Evolutionary conservation across 352 stramenopile genomes (phyloP).

Genomic region (Elongisporangium anandrum): DNA sequence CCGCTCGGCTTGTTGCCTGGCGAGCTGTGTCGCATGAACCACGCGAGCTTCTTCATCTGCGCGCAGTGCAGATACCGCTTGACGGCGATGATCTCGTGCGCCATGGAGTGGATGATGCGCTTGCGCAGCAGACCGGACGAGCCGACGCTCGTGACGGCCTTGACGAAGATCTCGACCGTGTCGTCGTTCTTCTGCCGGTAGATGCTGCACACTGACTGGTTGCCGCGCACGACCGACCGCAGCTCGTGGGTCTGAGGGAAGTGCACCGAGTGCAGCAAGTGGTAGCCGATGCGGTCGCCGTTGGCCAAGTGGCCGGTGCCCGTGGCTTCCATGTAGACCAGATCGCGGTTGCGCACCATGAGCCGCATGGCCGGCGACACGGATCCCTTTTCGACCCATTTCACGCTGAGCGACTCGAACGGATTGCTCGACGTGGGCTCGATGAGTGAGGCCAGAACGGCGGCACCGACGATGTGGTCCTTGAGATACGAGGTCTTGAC

Average conservation of each 20-base stretch:
- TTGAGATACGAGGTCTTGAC: conserved; percentile 25
- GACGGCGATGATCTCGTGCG: conserved; percentile 18
- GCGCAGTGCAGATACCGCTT: conserved; percentile 23
- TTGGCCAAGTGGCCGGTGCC: conserved; percentile 23
- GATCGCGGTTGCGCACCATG: conserved; percentile 43
- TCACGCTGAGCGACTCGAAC: conserved; percentile 24
- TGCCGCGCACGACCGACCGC: conserved; percentile 16
- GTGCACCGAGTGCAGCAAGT: conserved; percentile 50
- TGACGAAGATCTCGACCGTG: conserved; percentile 34
- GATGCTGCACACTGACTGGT: conserved; percentile 31
- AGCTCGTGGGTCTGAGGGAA: conserved; percentile 28
- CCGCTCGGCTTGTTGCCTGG: neutral
- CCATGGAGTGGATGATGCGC: conserved; percentile 20
- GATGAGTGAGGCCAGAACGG: conserved; percentile 19
- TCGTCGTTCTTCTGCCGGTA: conserved; percentile 30
- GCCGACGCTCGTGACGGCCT: conserved; percentile 17
- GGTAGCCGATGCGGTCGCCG: conserved; percentile 47
- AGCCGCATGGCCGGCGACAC: conserved; percentile 12
- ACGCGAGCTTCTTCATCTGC: conserved; percentile 39
- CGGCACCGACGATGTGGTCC: conserved; percentile 17
- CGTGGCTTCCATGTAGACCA: conserved; percentile 54
- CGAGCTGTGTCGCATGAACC: conserved; percentile 11
- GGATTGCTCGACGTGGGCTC: conserved; percentile 15
- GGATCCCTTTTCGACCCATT: conserved; percentile 20
- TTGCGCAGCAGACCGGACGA: conserved; percentile 14